Base-by-base conservation (phyloP, 2,329 filamentous ascomycete species). In the Teratosphaeria viscida region DNA sequence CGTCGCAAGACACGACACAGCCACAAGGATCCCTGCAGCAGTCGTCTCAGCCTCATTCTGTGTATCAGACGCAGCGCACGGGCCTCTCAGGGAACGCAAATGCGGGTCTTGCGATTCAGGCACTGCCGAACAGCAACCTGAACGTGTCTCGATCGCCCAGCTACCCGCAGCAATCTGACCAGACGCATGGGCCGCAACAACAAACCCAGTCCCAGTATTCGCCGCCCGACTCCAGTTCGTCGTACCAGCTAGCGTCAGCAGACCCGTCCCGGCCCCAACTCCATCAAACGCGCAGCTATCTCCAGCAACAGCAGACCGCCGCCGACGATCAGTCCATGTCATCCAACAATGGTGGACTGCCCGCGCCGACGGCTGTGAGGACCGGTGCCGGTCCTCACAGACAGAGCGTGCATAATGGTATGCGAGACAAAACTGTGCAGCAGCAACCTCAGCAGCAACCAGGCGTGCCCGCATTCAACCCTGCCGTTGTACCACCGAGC, bases 401-500 rank as follows among this genome's bases (percentile, higher is more conserved):
- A 12, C 71, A 72, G 61, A 72, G 70, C 58, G 63, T 73, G 29
- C 70, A 73, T 59, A 71, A 68, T 57, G 68, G 68, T 23, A 52
- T 69, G 59, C 60, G 57, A 37, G 59, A 67, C 39, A 65, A 69
- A 34, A 69, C 71, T 56, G 60, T 59, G 39, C 59, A 59, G 37
- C 56, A 52, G 34, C 29, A 59, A 52, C 39, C 29, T 53, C 57
- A 60, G 52, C 55, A 57, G 39, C 55, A 60, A 34, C 34, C 52
- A 26, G 59, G 63, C 14, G 59, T 76, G 59, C 68, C 74, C 61
- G 72, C 74, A 54, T 79, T 77, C 70, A 75, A 73, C 60, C 71
- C 76, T 66, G 76, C 77, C 62, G 73, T 77, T 59, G 75, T 77
- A 34, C 76, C 76, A 62, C 70, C 73, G 68, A 70, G 70, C 62